phyloP scores from a whole-genome alignment of 768 basidiomycete species.

The Boletus subcaerulescens region DNA sequence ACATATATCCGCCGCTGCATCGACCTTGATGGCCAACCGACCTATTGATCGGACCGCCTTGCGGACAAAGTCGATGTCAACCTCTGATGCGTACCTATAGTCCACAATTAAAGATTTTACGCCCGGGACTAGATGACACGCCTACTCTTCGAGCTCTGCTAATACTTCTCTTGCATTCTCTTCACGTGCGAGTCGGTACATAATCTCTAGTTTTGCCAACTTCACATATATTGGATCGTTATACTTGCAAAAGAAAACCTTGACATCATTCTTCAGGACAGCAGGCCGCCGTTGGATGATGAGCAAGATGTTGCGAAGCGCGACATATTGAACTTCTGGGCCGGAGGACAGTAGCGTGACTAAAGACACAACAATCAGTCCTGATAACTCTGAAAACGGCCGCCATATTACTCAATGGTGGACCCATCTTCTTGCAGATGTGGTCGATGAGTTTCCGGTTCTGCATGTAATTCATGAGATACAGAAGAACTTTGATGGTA shows the following conservation, averaged over 20 bases:
- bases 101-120: not conserved
- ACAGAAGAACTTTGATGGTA: constrained; percentile 93
- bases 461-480: constrained; percentile 99
- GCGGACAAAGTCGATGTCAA: constrained; percentile 96
- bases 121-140: not conserved
- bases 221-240: constrained; percentile 99
- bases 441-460: constrained; percentile 80
- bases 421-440: constrained; percentile 97
- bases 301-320: constrained; percentile 91
- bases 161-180: constrained; percentile 92
- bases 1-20: constrained; percentile 83
- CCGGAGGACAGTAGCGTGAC: constrained; percentile 96
- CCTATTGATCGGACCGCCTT: constrained; percentile 98
- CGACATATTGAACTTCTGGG: constrained; percentile 98
- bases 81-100: constrained; percentile 90
- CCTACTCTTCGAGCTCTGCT: constrained; percentile 91
- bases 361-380: constrained; percentile 31
- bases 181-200: constrained; percentile 95
- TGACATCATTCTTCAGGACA: constrained; percentile 95
- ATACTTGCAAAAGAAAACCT: constrained; percentile 99
- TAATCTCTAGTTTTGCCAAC: constrained; percentile 96
- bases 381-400: not conserved
- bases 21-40: constrained; percentile 95
- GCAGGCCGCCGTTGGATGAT: constrained; percentile 94
- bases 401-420: constrained; percentile 71